These are phyloP conservation scores for Macroventuria anomochaeta DNA, from an alignment of 2,329 filamentous ascomycete species.

Conservation along the genomic window DNA sequence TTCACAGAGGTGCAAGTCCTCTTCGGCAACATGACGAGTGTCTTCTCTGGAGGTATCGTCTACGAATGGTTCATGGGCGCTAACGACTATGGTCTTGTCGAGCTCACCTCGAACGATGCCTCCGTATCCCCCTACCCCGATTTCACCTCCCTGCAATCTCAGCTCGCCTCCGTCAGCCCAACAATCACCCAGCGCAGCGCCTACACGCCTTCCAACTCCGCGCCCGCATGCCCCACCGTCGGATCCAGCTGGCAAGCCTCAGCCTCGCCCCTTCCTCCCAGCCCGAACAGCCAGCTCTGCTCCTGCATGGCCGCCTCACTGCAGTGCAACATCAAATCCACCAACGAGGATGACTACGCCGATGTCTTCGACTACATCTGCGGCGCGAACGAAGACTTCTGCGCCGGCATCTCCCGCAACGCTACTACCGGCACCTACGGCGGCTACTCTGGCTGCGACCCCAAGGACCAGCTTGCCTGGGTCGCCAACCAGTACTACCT, in stretches of 20 bases:
- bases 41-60: constrained; percentile 95
- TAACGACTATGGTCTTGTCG: constrained; percentile 87
- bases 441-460: constrained; percentile 75
- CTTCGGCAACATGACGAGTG: constrained; percentile 82
- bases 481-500: constrained; percentile 75
- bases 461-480: constrained; percentile 74
- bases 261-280: constrained; percentile 74
- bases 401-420: constrained; percentile 72
- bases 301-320: constrained; percentile 80
- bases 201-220: constrained; percentile 75
- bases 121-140: constrained; percentile 72
- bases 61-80: constrained; percentile 96
- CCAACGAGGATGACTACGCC: constrained; percentile 66
- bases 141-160: constrained; percentile 73
- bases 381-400: constrained; percentile 61
- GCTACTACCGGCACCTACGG: constrained; percentile 73
- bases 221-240: constrained; percentile 73
- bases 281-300: constrained; percentile 80
- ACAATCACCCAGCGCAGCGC: constrained; percentile 66
- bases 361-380: constrained; percentile 78
- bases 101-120: constrained; percentile 60
- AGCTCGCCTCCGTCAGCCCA: constrained; percentile 71
- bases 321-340: constrained; percentile 69
- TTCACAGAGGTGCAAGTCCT: constrained; percentile 87
- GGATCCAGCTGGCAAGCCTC: constrained; percentile 71